Evolutionary conservation across 805 yeast genomes (phyloP).

Genomic region (Suhomyces tanzawaensis): DNA sequence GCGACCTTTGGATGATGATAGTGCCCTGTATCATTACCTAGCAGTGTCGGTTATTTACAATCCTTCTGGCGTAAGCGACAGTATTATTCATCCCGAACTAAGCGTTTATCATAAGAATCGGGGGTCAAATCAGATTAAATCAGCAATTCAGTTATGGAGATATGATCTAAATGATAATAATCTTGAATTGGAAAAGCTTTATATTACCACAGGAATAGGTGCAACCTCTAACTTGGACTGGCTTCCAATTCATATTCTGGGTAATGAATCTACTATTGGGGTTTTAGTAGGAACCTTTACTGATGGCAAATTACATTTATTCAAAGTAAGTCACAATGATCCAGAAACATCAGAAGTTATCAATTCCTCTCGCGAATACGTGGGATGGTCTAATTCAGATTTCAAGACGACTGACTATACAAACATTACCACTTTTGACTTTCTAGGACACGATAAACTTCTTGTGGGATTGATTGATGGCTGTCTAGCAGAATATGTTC

Average conservation of each 20-base stretch:
- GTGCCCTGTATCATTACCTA: slow-evolving; percentile 33
- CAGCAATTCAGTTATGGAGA: slow-evolving; percentile 48
- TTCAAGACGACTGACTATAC: neutral
- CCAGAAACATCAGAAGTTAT: slow-evolving; percentile 16
- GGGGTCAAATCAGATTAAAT: slow-evolving; percentile 13
- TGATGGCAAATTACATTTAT: slow-evolving; percentile 55
- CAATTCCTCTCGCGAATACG: slow-evolving; percentile 23
- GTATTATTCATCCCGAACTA: slow-evolving; percentile 25
- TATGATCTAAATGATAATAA: slow-evolving; percentile 26
- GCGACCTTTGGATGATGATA: slow-evolving; percentile 12
- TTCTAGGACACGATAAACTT: slow-evolving; percentile 41
- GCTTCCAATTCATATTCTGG: slow-evolving; percentile 32
- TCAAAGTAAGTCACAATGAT: slow-evolving; percentile 34
- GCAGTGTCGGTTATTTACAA: slow-evolving; percentile 50
- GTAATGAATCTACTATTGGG: slow-evolving; percentile 30
- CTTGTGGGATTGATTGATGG: slow-evolving; percentile 63
- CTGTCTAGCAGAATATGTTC: slow-evolving; percentile 52
- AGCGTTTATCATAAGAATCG: slow-evolving; percentile 26
- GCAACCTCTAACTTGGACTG: slow-evolving; percentile 40
- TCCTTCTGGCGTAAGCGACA: slow-evolving; percentile 18
- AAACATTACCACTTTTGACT: slow-evolving; percentile 47
- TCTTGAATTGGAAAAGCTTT: slow-evolving; percentile 27
- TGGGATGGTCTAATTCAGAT: neutral
- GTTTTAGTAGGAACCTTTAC: slow-evolving; percentile 52
- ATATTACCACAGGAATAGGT: slow-evolving; percentile 42